These are phyloP conservation scores for Linnemannia schmuckeri DNA, from an alignment of 192 early-diverging fungal species.

Conservation along the genomic window DNA sequence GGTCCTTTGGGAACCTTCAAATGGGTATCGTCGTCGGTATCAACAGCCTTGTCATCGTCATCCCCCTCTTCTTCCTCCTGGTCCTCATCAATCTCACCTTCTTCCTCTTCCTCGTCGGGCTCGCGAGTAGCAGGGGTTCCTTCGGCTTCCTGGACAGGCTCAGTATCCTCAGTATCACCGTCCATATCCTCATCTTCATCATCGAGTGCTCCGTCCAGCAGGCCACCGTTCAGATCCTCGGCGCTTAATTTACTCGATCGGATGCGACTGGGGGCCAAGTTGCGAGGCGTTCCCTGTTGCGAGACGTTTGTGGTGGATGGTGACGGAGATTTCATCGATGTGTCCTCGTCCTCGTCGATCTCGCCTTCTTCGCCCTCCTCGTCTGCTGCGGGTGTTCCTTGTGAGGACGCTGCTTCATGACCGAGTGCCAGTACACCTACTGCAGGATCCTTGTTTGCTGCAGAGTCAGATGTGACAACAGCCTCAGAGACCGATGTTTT, in stretches of 20 bases:
- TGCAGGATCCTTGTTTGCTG: not conserved
- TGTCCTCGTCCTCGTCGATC: not conserved
- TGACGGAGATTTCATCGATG: not conserved
- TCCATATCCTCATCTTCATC: constrained; percentile 33
- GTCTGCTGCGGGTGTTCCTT: not conserved
- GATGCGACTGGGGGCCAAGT: not conserved
- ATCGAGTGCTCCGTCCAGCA: constrained; percentile 21
- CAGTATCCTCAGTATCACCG: constrained; percentile 12
- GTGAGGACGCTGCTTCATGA: not conserved
- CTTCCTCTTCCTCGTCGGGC: constrained; percentile 17
- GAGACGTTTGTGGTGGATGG: not conserved
- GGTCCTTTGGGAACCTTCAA: not conserved
- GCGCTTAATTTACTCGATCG: constrained; percentile 16
- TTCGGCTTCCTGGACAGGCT: not conserved
- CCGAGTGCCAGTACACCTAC: not conserved
- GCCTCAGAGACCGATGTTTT: constrained; percentile 9
- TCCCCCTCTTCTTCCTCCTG: constrained; percentile 5
- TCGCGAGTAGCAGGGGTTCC: constrained; percentile 2
- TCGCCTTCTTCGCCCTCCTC: not conserved
- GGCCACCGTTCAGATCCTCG: constrained; percentile 21
- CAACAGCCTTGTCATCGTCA: constrained; percentile 7
- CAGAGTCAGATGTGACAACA: not conserved
- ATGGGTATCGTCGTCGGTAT: constrained; percentile 15
- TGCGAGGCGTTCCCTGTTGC: not conserved
- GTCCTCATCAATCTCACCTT: constrained; percentile 19